phyloP scores from a whole-genome alignment of 768 basidiomycete species.

The Chiua virens region DNA sequence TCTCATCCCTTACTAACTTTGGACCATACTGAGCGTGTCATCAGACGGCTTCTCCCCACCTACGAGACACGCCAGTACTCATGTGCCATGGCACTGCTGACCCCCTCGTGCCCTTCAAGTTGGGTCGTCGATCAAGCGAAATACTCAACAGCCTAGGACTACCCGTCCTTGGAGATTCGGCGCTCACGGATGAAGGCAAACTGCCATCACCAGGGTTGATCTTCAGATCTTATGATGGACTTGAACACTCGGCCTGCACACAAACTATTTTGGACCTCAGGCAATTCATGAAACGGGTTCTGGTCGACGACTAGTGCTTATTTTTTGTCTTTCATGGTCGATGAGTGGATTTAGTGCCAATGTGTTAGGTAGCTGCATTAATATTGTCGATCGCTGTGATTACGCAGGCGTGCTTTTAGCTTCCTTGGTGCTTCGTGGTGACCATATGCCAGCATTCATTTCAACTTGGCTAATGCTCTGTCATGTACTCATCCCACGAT shows the following conservation, averaged over 20 bases:
- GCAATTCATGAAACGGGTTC: constrained; percentile 63
- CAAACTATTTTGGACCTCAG: constrained; percentile 71
- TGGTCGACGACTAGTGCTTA: constrained; percentile 34
- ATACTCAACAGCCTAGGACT: constrained; percentile 58
- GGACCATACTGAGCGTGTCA: constrained; percentile 1
- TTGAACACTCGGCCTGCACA: constrained; percentile 64
- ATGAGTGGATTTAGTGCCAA: background rate
- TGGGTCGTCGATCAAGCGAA: constrained; percentile 55
- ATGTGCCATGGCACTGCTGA: constrained; percentile 85
- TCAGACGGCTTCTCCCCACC: constrained; percentile 62
- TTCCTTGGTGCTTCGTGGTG: too few relatives aligned
- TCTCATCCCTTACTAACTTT: background rate
- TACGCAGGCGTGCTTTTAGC: too few relatives aligned
- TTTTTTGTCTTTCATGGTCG: background rate
- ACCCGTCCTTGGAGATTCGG: constrained; percentile 35
- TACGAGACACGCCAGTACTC: constrained; percentile 70
- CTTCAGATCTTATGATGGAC: constrained; percentile 65
- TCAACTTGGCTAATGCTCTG: too few relatives aligned
- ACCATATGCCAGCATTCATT: too few relatives aligned
- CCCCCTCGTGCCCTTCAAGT: constrained; percentile 61
- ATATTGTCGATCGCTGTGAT: too few relatives aligned
- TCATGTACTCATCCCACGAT: too few relatives aligned
- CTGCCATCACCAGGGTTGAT: constrained; percentile 48
- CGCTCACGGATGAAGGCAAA: constrained; percentile 27
- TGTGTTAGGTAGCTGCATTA: too few relatives aligned